Evolutionary conservation across 2,329 filamentous ascomycete genomes (phyloP).

Genomic region (Penicillium sp.): DNA sequence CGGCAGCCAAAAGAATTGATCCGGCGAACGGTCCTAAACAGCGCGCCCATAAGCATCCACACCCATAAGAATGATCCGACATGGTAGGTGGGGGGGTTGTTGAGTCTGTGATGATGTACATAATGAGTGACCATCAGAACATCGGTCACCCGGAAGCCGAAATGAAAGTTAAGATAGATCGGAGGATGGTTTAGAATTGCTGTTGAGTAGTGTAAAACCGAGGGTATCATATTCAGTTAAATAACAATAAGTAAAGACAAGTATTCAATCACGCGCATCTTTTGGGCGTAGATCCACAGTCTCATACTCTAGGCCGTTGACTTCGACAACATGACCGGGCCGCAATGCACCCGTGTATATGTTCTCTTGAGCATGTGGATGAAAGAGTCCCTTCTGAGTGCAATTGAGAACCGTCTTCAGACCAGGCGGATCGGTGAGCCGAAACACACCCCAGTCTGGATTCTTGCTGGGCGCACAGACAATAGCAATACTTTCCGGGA

Average conservation of each 20-base stretch:
- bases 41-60: conserved; percentile 2
- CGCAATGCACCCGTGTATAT: conserved; percentile 74
- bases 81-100: neutral
- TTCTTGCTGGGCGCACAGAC: conserved; percentile 84
- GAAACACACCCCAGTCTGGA: conserved; percentile 81
- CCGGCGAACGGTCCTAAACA: conserved; percentile 8
- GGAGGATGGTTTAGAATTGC: neutral
- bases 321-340: conserved; percentile 71
- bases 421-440: conserved; percentile 89
- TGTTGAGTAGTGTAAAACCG: neutral
- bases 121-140: neutral
- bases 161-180: neutral
- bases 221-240: conserved; percentile 13
- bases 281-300: conserved; percentile 60
- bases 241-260: conserved; percentile 4
- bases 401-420: conserved; percentile 82
- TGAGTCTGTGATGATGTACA: neutral
- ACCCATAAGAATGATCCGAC: neutral
- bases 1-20: conserved; percentile 18
- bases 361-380: conserved; percentile 69
- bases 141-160: neutral
- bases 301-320: conserved; percentile 64
- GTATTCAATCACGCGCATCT: conserved; percentile 8
- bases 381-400: conserved; percentile 75
- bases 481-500: conserved; percentile 93